Base-by-base conservation (phyloP, 164 flowering plant species). In the Vitis amurensis region DNA sequence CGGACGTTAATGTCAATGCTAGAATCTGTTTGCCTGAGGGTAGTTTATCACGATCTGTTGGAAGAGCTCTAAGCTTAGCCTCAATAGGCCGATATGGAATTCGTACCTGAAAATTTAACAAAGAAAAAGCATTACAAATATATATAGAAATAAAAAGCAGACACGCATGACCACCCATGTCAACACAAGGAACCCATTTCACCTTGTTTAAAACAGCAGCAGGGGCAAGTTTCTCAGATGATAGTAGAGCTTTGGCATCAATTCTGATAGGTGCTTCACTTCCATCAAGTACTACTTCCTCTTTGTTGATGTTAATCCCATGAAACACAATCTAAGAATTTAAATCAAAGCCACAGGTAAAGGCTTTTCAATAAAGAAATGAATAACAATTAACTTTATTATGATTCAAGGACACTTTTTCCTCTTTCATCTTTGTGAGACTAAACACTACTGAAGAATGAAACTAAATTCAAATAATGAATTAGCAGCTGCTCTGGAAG, bases 261-360 rank as follows among this genome's bases (percentile, higher is more conserved):
- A 95, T 81, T 76, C 92, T 85, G n/a, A 77, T 59, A 10, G 97
- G 97, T 64, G 97, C 97, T 70, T 95, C 98, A 81, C 98, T 90
- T 73, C 99, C 99, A 84, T 91, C 91, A 79, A 95, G 91, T 13
- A 90, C 14, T 12, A 95, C 78, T 67, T 85, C 92, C 53, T 84
- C 87, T 77, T 83, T 86, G 63, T 81, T 82, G 79, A 85, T 70
- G 66, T 58, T 80, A 76, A 95, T 87, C 65, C 99, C 99, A 85
- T 91, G 99, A 85, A 93, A 95, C 63, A 50, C 82, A 71, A 95
- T 73, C 99, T 95, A 70, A 68, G 17, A 72, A 68, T 19, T 37
- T 52, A 48, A 14, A 50, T 7, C 50, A 27, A 37, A 57, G 44
- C 7, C 5, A 68, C 44, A 66, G 15, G 66, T 50, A 23, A 76